phyloP scores from a whole-genome alignment of 345 rosid genomes.

The Eucalyptus dawsonii region DNA sequence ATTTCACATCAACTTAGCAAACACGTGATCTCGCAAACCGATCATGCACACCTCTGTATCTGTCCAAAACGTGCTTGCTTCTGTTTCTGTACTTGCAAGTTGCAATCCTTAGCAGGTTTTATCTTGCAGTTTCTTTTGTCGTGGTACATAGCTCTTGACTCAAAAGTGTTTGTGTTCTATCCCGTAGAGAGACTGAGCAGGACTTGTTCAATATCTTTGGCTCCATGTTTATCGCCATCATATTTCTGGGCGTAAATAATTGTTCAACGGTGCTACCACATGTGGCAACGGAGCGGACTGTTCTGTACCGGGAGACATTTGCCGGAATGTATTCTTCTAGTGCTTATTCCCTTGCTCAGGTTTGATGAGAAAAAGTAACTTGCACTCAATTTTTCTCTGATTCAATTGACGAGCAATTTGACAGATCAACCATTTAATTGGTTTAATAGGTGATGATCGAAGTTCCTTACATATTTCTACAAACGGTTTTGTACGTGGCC shows the following conservation, averaged over 20 bases:
- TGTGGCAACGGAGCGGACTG: slow-evolving; percentile 47
- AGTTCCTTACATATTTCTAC: slow-evolving; percentile 8
- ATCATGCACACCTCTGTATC: neutral
- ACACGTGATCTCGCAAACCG: neutral
- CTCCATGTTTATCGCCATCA: slow-evolving; percentile 22
- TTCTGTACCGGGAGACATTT: slow-evolving; percentile 66
- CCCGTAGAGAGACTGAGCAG: slow-evolving; percentile 42
- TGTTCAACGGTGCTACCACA: slow-evolving; percentile 47
- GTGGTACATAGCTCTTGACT: too few relatives aligned
- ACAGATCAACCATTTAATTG: neutral
- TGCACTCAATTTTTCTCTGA: neutral
- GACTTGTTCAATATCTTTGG: slow-evolving; percentile 50
- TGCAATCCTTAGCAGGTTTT: neutral
- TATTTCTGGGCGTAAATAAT: slow-evolving; percentile 58
- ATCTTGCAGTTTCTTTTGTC: neutral
- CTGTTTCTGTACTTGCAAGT: neutral
- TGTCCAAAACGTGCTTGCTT: neutral
- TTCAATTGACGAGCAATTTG: neutral
- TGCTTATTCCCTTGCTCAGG: slow-evolving; percentile 69
- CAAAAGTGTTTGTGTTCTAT: neutral
- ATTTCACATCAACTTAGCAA: neutral
- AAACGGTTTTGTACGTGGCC: slow-evolving; percentile 20
- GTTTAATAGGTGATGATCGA: neutral
- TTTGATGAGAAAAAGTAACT: neutral
- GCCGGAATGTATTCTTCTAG: slow-evolving; percentile 79